A percentile compares a stretch with the other conserved stretches of the same genome.
Conservation (phyloP, 371 early-diverging fungal species). For the Mortierella sp. region DNA sequence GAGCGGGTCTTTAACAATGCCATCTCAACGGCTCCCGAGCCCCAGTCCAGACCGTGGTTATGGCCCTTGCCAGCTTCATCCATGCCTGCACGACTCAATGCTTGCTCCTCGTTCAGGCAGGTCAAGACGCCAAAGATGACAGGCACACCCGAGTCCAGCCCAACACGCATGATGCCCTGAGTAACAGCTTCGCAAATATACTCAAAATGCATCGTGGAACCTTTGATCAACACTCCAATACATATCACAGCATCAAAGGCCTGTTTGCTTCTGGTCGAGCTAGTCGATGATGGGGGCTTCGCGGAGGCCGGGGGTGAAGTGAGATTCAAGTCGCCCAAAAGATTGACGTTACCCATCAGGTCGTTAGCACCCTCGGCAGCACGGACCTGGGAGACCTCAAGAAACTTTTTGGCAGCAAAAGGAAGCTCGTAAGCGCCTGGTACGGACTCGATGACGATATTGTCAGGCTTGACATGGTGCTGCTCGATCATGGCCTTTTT, state of each 20-base stretch:
- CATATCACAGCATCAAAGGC: conserved; percentile 92
- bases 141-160: conserved; percentile 88
- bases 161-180: conserved; percentile 93
- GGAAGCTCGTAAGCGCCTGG: conserved; percentile 97
- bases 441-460: conserved; percentile 83
- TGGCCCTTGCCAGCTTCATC: conserved; percentile 32
- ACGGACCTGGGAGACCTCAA: conserved; percentile 71
- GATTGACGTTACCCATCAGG: conserved; percentile 61
- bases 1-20: conserved; percentile 70
- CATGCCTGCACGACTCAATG: conserved; percentile 62
- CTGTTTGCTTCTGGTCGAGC: conserved; percentile 42
- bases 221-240: conserved; percentile 97
- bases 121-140: conserved; percentile 97
- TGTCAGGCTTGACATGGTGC: conserved; percentile 73
- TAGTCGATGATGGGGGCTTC: conserved; percentile 14
- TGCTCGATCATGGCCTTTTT: conserved; percentile 68
- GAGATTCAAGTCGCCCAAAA: conserved; percentile 52
- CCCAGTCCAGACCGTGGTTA: conserved; percentile 95
- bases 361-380: conserved; percentile 66
- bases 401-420: conserved; percentile 84
- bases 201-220: conserved; percentile 97
- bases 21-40: conserved; percentile 97
- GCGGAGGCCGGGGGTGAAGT: conserved; percentile 30
- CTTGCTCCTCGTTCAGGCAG: conserved; percentile 94
- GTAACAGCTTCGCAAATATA: conserved; percentile 94